Base-by-base conservation (phyloP, 805 yeast species). In the Jamesozyma spencerorum region DNA sequence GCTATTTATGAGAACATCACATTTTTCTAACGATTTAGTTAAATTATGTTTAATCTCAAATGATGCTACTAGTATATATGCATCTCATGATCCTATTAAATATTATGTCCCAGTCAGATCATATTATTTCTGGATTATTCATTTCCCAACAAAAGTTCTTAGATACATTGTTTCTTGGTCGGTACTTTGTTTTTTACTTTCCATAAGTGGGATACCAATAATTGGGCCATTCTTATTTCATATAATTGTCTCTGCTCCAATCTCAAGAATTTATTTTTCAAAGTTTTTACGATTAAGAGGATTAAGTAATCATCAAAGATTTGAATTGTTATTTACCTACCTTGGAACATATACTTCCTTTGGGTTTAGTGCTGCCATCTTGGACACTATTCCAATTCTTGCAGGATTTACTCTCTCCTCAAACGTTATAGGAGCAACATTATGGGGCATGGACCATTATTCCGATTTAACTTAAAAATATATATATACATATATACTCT, bases 1-100 rank as follows among this genome's bases (percentile, higher is more conserved):
- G 60, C 43, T 58, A 55, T 55, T 54, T 36, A 48, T 60, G 55
- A 48, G 64, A 39, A 36, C 54, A 20, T 44, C 54, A 7, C 60
- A 56, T 41, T 41, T 49, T n/a, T 45, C 52, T 27, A 50, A 48
- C 24, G 28, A 40, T 5, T 20, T 55, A 15, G 50, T 51, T 5
- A 37, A 36, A 8, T 37, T 36, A n/a, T 44, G 51, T 19, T 20
- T 55, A 19, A 36, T 19, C 15, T 15, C 6, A n/a, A 32, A 38
- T 27, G 42, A 48, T 18, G 47, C 45, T 17, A 33, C 44, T 18
- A 45, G 41, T 10, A 39, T 42, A n/a, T 12, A 18, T 28, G 13
- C 38, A 24, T 22, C 35, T 15, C n/a, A 4, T 13, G 37, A 42
- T 35, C 58, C 62, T 5, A 40, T 52, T 19, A 57, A 50, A 45